Evolutionary conservation across 768 basidiomycete species (phyloP), one percentile per base, ranked within the genome.

Genomic region (Tephrocybe sp.): DNA sequence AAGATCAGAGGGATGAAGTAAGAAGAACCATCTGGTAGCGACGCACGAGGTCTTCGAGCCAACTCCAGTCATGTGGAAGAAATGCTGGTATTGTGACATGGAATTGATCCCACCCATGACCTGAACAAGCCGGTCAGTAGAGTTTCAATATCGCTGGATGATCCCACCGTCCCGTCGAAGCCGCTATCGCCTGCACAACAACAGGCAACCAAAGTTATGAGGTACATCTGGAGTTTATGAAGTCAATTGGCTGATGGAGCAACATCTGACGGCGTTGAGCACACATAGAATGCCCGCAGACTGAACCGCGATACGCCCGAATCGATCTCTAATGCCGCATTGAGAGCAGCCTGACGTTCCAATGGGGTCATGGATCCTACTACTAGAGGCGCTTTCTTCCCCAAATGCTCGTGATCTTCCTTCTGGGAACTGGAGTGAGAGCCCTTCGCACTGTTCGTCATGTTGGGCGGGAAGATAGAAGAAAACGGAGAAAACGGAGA

Each of bases 21-120:
- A 38, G 7, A 35, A 34, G 22, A 46, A 26, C 8, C 16, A 11
- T 36, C n/a, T 19, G 9, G 19, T 35, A 16, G 33, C 20, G 17
- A 55, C 63, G 43, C 54, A 71, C 72, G 74, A 72, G 6, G 77
- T 78, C 53, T 69, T 70, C n/a, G 67, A 64, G 14, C 73, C 72
- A 41, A 74, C 71, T 26, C 68, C 65, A 4, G 53, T 62, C 68
- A 79, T 52, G 17, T 71, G 72, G 56, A 81, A 81, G 55, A 76
- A 80, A 0, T 56, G 38, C 53, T 79, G 77, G 52, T 74, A 75
- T 48, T 75, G 72, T 17, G 57, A 50, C 78, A 80, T 80, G 45
- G 71, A 70, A 56, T 81, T 79, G 60, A 79, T 74, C 41, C 76
- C 74, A 20, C 74, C 70, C 78, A 80, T 79, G 50, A 79, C 76